Evolutionary conservation across 768 basidiomycete species (phyloP), one percentile per base, ranked within the genome.

Genomic region (Mycena amicta): DNA sequence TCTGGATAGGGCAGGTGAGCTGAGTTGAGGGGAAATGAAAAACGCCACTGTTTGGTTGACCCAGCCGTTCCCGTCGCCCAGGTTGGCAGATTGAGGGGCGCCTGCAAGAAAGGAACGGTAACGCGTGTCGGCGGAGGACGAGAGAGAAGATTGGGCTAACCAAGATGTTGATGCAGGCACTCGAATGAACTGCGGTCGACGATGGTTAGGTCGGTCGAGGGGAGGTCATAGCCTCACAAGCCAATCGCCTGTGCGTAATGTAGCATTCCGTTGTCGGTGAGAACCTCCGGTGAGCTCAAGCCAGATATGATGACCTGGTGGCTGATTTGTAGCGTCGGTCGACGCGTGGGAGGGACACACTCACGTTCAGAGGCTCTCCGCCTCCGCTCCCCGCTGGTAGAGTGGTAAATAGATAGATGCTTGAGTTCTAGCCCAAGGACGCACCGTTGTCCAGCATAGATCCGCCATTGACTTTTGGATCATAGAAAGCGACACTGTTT

Each of bases 21-120:
- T 47, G 55, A 1, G 37, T 13, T 18, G 43, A 47, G 22, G 2
- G 25, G 43, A n/a, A 26, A 29, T 12, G 18, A 12, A 70, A 75
- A 46, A 39, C 41, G 22, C 40, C 40, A 72, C 73, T 29, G 67
- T 68, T 63, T 73, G 68, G 40, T 63, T 66, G 78, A 86, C 59
- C 58, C 76, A 78, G 5, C 86, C 88, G 41, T 81, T 70, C 0
- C 89, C 89, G 63, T 92, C 90, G 2, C 90, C 90, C 0, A 92
- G 75, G 64, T 90, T 79, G 0, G 88, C 88, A 3, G 67, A 70
- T 66, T 92, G 89, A 43, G 74, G 69, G 26, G 68, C 73, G 0
- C 88, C 87, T 5, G 74, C 69, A 65, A 84, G 81, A 51, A 85
- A 80, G 0, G 90, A 70, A 61, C 87, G 89, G 72, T 88, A 86